Conservation (phyloP, 129 eudicot genomes). For the Glebionis coronaria region DNA sequence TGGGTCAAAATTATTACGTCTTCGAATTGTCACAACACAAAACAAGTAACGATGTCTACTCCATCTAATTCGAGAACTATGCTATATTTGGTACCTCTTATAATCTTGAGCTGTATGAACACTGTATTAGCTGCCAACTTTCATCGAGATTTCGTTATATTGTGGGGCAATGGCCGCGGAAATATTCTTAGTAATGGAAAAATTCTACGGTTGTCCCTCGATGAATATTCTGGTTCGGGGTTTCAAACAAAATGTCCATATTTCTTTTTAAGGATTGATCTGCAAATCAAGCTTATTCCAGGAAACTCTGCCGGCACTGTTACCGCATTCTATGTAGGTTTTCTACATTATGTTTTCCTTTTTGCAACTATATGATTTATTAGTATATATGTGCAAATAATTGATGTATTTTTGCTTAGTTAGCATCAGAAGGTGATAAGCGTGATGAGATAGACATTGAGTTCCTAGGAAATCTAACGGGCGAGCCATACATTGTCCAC, state of each 20-base stretch:
- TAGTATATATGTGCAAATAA: background rate
- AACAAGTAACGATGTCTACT: slow-evolving; percentile 26
- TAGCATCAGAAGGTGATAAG: slow-evolving; percentile 28
- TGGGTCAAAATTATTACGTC: slow-evolving; percentile 12
- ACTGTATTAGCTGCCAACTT: slow-evolving; percentile 24
- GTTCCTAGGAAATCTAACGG: slow-evolving; percentile 33
- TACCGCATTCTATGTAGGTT: slow-evolving; percentile 30
- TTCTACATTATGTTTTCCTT: background rate
- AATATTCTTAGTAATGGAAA: slow-evolving; percentile 27
- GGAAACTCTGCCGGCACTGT: slow-evolving; percentile 45
- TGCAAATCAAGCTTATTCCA: slow-evolving; percentile 34
- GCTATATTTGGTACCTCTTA: slow-evolving; percentile 4
- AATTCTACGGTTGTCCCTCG: slow-evolving; percentile 27
- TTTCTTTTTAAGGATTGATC: slow-evolving; percentile 28
- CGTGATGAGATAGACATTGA: slow-evolving; percentile 36
- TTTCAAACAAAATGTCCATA: slow-evolving; percentile 12
- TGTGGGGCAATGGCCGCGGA: slow-evolving; percentile 32
- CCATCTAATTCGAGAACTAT: background rate
- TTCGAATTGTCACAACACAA: slow-evolving; percentile 11
- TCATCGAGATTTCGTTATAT: slow-evolving; percentile 16
- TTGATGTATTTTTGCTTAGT: slow-evolving; percentile 15
- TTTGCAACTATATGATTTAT: background rate
- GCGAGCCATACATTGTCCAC: slow-evolving; percentile 33
- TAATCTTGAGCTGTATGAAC: slow-evolving; percentile 17
- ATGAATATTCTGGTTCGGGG: slow-evolving; percentile 32